Evolutionary conservation across 75 land plant genomes (phyloP).

Genomic region (Gnetum montanum): DNA sequence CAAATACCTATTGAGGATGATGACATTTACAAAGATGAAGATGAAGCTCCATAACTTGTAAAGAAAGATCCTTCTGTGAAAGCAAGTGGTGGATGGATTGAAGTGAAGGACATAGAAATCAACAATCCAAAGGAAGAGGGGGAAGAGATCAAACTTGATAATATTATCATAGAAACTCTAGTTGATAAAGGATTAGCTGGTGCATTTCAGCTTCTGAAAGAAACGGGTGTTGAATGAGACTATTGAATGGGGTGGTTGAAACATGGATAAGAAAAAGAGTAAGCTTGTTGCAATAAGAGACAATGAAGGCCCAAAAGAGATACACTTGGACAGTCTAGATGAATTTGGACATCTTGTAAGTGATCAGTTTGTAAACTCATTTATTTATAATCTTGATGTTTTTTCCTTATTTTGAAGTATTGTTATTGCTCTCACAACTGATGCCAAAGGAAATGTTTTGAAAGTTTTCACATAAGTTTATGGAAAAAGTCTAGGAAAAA

Average conservation of each 20-base stretch:
- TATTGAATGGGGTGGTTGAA: slow-evolving; percentile 92
- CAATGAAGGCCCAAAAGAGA: slow-evolving; percentile 46
- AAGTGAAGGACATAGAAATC: slow-evolving; percentile 57
- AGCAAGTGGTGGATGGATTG: slow-evolving; percentile 60
- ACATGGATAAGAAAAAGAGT: slow-evolving; percentile 95
- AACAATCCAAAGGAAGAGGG: slow-evolving; percentile 32
- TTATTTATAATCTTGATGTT: neutral
- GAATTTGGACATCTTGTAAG: slow-evolving; percentile 93
- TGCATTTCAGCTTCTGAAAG: slow-evolving; percentile 64
- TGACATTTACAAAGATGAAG: slow-evolving; percentile 72
- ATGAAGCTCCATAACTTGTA: slow-evolving; percentile 22
- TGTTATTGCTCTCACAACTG: slow-evolving; percentile 38
- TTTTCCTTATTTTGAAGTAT: neutral
- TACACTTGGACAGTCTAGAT: slow-evolving; percentile 75
- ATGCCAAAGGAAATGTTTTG: slow-evolving; percentile 92
- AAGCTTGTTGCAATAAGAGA: slow-evolving; percentile 79
- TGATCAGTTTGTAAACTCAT: too few relatives aligned
- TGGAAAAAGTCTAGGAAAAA: slow-evolving; percentile 88
- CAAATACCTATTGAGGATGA: slow-evolving; percentile 46
- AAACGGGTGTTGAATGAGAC: slow-evolving; percentile 83
- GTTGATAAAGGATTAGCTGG: slow-evolving; percentile 93
- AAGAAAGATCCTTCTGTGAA: slow-evolving; percentile 25
- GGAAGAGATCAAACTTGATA: slow-evolving; percentile 40
- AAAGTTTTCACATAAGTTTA: slow-evolving; percentile 78
- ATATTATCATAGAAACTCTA: slow-evolving; percentile 50